Base-by-base conservation (phyloP, 306 rosid species). In the Sophora flavescens region DNA sequence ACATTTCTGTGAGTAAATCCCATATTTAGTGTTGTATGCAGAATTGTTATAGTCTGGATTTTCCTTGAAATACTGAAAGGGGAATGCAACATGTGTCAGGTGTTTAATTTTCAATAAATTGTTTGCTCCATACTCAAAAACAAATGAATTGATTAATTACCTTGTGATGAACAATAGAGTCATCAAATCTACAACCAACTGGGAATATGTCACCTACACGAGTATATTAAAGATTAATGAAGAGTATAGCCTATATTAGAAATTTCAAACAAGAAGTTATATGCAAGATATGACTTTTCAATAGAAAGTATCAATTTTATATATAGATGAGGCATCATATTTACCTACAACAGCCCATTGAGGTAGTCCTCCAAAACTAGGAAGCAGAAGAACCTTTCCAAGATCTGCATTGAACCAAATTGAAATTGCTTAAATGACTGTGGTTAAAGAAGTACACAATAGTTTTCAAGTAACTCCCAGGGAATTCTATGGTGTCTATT, bases 301-400 rank as follows among this genome's bases (percentile, higher is more conserved):
- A 66, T 2, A 47, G 3, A 16, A 74, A 17, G 17, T 45, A 26
- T 17, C 22, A 22, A 22, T 22, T 1, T 22, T 22, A 22, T 22
- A 22, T 22, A 22, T 22, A 22, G 22, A 35, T 28, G 11, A 17
- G 60, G 52, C 58, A 15, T 38, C 68, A 65, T 14, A 53, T 62
- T 54, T 73, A 88, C 96, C 97, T 16, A 90, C 96, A 47, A 88
- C 96, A 62, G 97, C 96, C 96, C 96, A 92, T 67, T 92, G 97
- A 78, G 96, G 97, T 78, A 90, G 97, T 47, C 70, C 96, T 63
- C 96, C 96, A 78, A 92, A 92, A 83, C 82, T 65, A n/a, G 97
- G 97, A 69, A 90, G 93, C 35, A 86, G 84, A 83, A 92, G 91
- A 84, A 92, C 96, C 80, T 92, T 92, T 14, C 97, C 93, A 83